Percentiles rank a stretch among this genome's conserved stretches.
Conservation (phyloP, 768 basidiomycete genomes). For the Crassisporium funariophilum region DNA sequence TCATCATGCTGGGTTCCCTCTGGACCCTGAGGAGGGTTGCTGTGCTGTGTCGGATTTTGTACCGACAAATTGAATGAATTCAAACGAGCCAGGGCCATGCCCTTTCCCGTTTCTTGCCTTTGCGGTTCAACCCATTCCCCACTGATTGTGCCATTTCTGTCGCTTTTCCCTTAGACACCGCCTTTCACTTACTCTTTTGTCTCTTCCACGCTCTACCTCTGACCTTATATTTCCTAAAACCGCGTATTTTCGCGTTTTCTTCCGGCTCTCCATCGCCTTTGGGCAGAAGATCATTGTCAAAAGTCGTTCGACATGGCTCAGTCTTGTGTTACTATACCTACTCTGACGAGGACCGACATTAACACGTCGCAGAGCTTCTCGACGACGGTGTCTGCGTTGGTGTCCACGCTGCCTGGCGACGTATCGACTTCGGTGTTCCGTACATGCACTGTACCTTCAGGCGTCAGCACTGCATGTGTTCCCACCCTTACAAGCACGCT, state of each 20-base stretch:
- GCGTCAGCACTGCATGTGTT: constrained; percentile 13
- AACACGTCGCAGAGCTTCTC: constrained; percentile 21
- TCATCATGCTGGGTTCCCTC: too few species aligned
- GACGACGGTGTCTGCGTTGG: constrained; percentile 15
- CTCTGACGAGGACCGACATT: constrained; percentile 22
- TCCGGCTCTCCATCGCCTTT: too few species aligned
- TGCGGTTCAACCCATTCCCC: not conserved
- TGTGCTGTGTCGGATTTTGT: too few species aligned
- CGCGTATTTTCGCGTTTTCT: not conserved
- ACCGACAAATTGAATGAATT: not conserved
- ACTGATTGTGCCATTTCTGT: not conserved
- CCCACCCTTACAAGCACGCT: constrained; percentile 15
- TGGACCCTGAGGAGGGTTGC: too few species aligned
- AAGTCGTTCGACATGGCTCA: constrained; percentile 14
- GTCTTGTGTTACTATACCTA: constrained; percentile 19
- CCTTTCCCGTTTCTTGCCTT: constrained; percentile 4
- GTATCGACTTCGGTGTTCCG: constrained; percentile 17
- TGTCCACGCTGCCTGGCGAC: constrained; percentile 18
- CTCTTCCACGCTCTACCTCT: not conserved
- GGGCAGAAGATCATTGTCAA: too few species aligned
- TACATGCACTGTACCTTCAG: constrained; percentile 14
- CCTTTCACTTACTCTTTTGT: not conserved
- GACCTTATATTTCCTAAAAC: not conserved
- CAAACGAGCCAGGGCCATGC: constrained; percentile 5
- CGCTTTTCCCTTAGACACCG: not conserved